Conservation (phyloP, 441 rosid genomes). For the Pelargonium exstipulatum region DNA sequence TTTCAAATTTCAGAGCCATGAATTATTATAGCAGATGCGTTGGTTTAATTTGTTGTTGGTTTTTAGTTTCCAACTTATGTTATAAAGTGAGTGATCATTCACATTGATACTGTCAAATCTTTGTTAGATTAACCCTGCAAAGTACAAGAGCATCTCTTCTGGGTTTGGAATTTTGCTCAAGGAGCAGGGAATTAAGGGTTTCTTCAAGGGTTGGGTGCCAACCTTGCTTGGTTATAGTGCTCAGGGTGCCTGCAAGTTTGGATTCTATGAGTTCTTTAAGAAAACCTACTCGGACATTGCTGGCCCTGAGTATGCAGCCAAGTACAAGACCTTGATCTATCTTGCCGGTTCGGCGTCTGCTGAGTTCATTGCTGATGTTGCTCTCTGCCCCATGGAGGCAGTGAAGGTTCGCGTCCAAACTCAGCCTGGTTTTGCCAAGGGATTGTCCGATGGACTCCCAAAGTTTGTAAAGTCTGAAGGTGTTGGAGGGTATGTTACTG, state of each 20-base stretch:
- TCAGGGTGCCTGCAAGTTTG: slow-evolving; percentile 99
- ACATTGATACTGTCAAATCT: slow-evolving; percentile 7
- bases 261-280: slow-evolving; percentile 96
- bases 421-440: slow-evolving; percentile 98
- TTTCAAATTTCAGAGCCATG: not conserved
- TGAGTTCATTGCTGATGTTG: slow-evolving; percentile 98
- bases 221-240: slow-evolving; percentile 96
- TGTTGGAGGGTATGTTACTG: slow-evolving; percentile 50
- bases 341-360: slow-evolving; percentile 99
- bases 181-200: slow-evolving; percentile 88
- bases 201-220: slow-evolving; percentile 99
- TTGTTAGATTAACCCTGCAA: slow-evolving; percentile 81
- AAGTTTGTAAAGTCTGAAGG: slow-evolving; percentile 95
- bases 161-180: slow-evolving; percentile 82
- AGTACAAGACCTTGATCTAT: slow-evolving; percentile 95
- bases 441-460: slow-evolving; percentile 85
- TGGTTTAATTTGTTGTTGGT: not conserved
- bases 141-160: slow-evolving; percentile 91
- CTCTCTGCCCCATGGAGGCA: slow-evolving; percentile 97
- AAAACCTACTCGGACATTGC: slow-evolving; percentile 85
- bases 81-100: too few species aligned
- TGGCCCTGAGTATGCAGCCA: slow-evolving; percentile 79
- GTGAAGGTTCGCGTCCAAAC: slow-evolving; percentile 98
- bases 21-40: not conserved
- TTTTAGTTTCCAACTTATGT: too few species aligned